Conservation (phyloP, 352 stramenopile genomes). For the Phytopythium sindhum region DNA sequence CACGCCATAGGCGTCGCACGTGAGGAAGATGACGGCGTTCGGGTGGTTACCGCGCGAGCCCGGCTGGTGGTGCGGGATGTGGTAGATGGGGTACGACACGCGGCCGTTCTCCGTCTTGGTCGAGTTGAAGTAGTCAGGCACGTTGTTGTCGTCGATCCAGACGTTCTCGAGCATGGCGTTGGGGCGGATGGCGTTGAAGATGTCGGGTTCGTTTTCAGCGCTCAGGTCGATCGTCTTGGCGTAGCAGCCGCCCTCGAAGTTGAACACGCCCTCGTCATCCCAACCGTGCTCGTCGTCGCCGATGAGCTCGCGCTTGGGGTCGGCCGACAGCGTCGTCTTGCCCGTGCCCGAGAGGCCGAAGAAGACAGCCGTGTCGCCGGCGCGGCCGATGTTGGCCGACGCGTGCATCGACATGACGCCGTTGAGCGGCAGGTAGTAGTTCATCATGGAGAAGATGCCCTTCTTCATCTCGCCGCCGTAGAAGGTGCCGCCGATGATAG, state of each 20-base stretch:
- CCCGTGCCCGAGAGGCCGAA: constrained; percentile 93
- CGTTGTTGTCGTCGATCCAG: constrained; percentile 74
- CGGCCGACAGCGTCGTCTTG: constrained; percentile 91
- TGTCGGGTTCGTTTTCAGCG: constrained; percentile 96
- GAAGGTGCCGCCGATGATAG: constrained; percentile 59
- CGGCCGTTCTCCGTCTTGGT: constrained; percentile 98
- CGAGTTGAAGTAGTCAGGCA: constrained; percentile 95
- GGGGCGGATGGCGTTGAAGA: constrained; percentile 96
- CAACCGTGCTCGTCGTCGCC: constrained; percentile 95
- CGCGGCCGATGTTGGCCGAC: constrained; percentile 55
- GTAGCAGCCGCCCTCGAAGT: constrained; percentile 99
- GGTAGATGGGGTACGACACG: constrained; percentile 99
- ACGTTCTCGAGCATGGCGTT: constrained; percentile 98
- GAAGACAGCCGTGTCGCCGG: constrained; percentile 95
- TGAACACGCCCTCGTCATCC: constrained; percentile 98
- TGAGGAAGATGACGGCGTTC: constrained; percentile 97
- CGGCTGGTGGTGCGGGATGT: constrained; percentile 95
- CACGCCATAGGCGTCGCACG: constrained; percentile 97
- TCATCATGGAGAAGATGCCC: constrained; percentile 73
- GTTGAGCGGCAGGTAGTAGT: constrained; percentile 58
- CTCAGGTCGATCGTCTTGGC: constrained; percentile 98
- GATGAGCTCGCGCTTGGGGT: constrained; percentile 83
- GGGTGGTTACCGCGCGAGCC: constrained; percentile 91
- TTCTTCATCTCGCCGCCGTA: constrained; percentile 76
- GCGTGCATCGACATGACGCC: constrained; percentile 65